These are phyloP conservation scores for Chrysophaeum taylorii DNA, from an alignment of 352 stramenopile species.

Conservation along the genomic window DNA sequence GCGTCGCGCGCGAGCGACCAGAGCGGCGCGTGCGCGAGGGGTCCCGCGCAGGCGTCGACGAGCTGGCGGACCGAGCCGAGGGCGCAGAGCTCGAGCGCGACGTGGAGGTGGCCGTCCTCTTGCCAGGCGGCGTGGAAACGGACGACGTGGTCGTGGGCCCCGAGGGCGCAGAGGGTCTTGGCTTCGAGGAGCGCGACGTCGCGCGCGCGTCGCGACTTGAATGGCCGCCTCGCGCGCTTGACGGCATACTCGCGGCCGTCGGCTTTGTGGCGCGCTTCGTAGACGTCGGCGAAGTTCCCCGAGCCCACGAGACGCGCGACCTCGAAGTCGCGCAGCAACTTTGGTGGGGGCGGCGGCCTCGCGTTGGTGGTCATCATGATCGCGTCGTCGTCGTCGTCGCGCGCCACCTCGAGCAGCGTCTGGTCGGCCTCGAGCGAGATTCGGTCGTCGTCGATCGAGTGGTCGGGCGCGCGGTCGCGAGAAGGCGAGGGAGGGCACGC, in stretches of 20 bases:
- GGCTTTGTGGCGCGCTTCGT: background rate
- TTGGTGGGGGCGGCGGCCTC: background rate
- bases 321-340: conserved; percentile 15
- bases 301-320: background rate
- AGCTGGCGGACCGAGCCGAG: conserved; percentile 63
- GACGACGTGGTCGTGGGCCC: conserved; percentile 34
- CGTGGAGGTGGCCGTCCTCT: conserved; percentile 61
- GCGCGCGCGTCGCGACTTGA: conserved; percentile 7
- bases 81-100: conserved; percentile 66
- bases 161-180: background rate
- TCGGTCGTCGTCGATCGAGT: background rate
- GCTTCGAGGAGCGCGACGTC: conserved; percentile 17
- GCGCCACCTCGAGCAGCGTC: background rate
- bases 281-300: conserved; percentile 19
- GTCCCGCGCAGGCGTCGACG: conserved; percentile 22
- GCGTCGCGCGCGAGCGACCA: conserved; percentile 65
- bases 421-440: background rate
- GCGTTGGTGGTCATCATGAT: background rate
- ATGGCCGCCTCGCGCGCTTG: conserved; percentile 13
- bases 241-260: conserved; percentile 6
- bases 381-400: background rate
- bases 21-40: conserved; percentile 47
- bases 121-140: conserved; percentile 72
- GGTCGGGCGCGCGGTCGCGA: background rate
- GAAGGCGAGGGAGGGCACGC: background rate